Conservation (phyloP, 2,329 filamentous ascomycete species). For the Penicillium sp. region DNA sequence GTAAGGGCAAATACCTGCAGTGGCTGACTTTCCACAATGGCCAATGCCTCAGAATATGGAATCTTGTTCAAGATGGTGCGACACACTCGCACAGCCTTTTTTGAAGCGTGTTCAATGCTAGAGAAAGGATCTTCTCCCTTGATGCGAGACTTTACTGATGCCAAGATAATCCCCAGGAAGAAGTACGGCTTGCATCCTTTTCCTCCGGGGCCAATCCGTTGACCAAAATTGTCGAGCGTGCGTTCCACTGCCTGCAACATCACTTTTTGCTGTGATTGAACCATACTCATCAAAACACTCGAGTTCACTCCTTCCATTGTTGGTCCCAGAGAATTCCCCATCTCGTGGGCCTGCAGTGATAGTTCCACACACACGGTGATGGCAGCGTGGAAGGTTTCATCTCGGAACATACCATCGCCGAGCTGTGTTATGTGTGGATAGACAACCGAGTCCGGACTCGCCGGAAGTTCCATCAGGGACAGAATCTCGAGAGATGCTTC, state of each 20-base stretch:
- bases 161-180: constrained; percentile 27
- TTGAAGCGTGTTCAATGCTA: constrained; percentile 22
- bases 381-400: constrained; percentile 32
- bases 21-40: constrained; percentile 12
- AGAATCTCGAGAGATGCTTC: constrained; percentile 35
- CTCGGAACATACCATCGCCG: constrained; percentile 33
- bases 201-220: constrained; percentile 22
- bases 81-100: constrained; percentile 20
- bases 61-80: constrained; percentile 22
- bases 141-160: constrained; percentile 30
- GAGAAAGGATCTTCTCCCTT: constrained; percentile 26
- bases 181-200: constrained; percentile 29
- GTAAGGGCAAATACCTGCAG: constrained; percentile 12
- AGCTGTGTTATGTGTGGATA: constrained; percentile 30
- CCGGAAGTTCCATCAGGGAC: constrained; percentile 25
- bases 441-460: constrained; percentile 13
- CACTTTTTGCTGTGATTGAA: constrained; percentile 29
- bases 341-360: constrained; percentile 27
- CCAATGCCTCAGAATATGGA: constrained; percentile 19
- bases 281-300: constrained; percentile 27
- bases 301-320: constrained; percentile 18
- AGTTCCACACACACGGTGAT: constrained; percentile 32
- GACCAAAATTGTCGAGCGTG: constrained; percentile 26
- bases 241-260: constrained; percentile 29
- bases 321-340: constrained; percentile 11